Evolutionary conservation across 345 rosid species (phyloP), one percentile per base, ranked within the genome.

Genomic region (Hevea brasiliensis): DNA sequence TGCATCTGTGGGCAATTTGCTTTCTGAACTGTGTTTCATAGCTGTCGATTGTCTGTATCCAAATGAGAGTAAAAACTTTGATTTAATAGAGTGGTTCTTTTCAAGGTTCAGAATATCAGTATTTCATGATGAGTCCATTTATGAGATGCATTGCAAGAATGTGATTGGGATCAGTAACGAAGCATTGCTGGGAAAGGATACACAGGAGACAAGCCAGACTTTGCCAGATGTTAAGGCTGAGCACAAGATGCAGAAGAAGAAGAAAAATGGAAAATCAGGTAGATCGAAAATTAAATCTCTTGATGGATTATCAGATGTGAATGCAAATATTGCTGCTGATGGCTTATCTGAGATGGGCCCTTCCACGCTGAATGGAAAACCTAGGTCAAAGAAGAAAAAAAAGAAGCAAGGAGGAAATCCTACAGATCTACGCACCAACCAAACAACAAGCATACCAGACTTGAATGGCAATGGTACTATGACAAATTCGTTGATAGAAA

Each of bases 71-170:
- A 74, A 78, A 59, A 80, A 84, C 58, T 80, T 84, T 41, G 83
- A 82, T 65, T 59, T 76, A 20, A 54, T 71, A n/a, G 94, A 86
- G 70, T 87, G 93, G 95, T 88, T 94, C 85, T 89, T 92, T 81
- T 86, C 95, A 74, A 89, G 79, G 81, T 90, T 89, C 76, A 88
- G 98, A 84, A 90, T 87, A 67, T 90, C 88, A 0, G 74, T 67
- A 60, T 88, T 77, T 81, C 93, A 80, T 61, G 97, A 92, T 57
- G 91, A 88, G 76, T 83, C 79, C 61, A 79, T 86, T 70, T 80
- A 84, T 67, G 93, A 87, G 81, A 81, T 56, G 83, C 80, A 84
- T 81, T 88, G 83, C 83, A 85, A 80, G 85, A 87, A 72, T 75
- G 60, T 76, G 76, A 83, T 83, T 73, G 85, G 74, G 61, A 79